Base-by-base conservation (phyloP, 345 rosid species). In the Excoecaria agallocha region DNA sequence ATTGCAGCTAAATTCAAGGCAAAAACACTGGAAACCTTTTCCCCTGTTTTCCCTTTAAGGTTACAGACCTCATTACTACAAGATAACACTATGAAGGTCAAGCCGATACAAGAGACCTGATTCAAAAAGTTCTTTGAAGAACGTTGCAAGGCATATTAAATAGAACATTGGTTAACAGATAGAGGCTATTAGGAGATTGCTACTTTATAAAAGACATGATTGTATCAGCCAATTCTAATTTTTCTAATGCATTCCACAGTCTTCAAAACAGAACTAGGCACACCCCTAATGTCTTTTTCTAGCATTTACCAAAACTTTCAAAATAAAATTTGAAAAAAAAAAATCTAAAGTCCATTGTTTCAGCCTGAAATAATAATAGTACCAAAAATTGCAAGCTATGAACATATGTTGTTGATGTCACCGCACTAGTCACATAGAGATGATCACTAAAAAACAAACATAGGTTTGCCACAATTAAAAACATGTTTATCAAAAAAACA, bases 51-150 rank as follows among this genome's bases (percentile, higher is more conserved):
- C 50, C 48, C 51, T 62, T 69, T 68, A 0, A 15, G 19, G 39
- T 56, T 60, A 37, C 60, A 50, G 37, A 59, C 71, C 70, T 25
- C 77, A 56, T 67, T 43, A 12, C 70, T 11, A 20, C 10, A 62
- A 24, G 10, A 41, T 3, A 54, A 52, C 51, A 17, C 20, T 37
- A 12, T 41, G 39, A 20, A 70, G 12, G 39, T 7, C 48, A n/a
- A 60, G 41, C 39, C 39, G 9, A 64, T 58, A 54, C 68, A 57
- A 52, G 25, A 6, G 72, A 22, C 61, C 56, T n/a, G 35, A 61
- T 43, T 65, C 56, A 68, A 62, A 55, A 72, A 64, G 64, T 69
- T 35, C 55, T 72, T 66, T 46, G 15, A 24, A 30, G 1, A 30
- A 30, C 30, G 30, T 30, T 1, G 30, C 30, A 2, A 30, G 30